Evolutionary conservation across 805 yeast genomes (phyloP), one percentile per base, ranked within the genome.

Genomic region (Dipodascus geniculatus): DNA sequence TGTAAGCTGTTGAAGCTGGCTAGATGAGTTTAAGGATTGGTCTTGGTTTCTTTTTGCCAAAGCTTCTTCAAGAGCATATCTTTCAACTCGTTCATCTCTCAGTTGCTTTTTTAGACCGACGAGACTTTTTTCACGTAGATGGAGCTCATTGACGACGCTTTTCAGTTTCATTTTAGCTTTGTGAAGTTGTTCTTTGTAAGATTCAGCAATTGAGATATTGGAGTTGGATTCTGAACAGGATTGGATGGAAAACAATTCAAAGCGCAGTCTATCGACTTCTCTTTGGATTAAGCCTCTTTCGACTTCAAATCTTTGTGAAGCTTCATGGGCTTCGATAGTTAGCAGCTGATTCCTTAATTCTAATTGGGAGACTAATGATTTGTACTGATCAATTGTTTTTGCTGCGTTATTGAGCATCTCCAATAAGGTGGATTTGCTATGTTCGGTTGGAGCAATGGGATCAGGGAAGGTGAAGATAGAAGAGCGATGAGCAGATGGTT

Each of bases 241-340:
- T 54, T 64, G 56, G 51, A 65, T 67, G 22, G n/a, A 68, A 47
- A 57, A 60, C 49, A 65, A 69, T 49, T 72, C 78, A 33, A 62
- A 55, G 33, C 70, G 66, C 48, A 76, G 63, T 51, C 71, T 64
- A 56, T 77, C 76, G 19, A 75, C 72, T 60, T 75, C 77, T 35
- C 76, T 68, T 59, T 74, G 70, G 48, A 68, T 66, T n/a, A 77
- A 61, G 50, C 65, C 69, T 50, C 66, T 68, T 58, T 76, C 81
- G 17, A 76, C 81, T 57, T 75, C 76, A 54, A 68, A 68, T 20
- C 80, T 62, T 65, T 72, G 76, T 44, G 70, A 71, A 14, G 70
- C 68, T 55, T 75, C 79, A 47, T 69, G 70, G n/a, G 73, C 59
- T 48, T 74, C 76, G 20, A 75, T 68, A 2, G 71, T 68, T 47